A percentile compares a stretch with the other conserved stretches of the same genome.
phyloP scores from a whole-genome alignment of 495 filamentous ascomycete species.

The Podospora anserina region DNA sequence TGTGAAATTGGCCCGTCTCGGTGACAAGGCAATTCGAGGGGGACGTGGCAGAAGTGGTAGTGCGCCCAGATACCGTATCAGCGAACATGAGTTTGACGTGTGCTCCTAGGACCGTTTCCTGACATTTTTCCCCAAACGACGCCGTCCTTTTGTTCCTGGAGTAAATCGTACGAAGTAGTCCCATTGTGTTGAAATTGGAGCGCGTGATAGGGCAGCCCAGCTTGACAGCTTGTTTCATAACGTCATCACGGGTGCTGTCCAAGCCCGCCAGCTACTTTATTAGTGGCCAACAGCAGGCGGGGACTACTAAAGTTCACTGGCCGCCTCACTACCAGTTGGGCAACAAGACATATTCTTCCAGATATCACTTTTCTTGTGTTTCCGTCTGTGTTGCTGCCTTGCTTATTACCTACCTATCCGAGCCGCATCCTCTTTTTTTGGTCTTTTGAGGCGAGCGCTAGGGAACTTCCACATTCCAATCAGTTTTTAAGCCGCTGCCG shows the following conservation, averaged over 20 bases:
- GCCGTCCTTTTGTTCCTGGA: background rate
- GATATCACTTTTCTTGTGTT: background rate
- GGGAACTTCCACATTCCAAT: background rate
- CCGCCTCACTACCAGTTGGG: background rate
- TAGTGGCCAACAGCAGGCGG: background rate
- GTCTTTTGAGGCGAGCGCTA: background rate
- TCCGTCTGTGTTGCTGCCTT: background rate
- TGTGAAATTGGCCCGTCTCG: conserved; percentile 10
- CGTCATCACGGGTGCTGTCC: conserved; percentile 2
- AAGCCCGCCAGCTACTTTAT: background rate
- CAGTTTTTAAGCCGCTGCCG: background rate
- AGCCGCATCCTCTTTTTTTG: background rate
- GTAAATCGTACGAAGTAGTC: background rate
- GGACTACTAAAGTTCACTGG: background rate
- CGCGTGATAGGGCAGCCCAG: background rate
- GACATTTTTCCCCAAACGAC: background rate
- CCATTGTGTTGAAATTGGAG: background rate
- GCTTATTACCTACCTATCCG: background rate
- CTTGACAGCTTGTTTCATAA: conserved; percentile 9
- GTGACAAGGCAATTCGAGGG: conserved; percentile 5
- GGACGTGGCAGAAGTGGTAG: conserved; percentile 11
- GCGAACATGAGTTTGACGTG: conserved; percentile 11
- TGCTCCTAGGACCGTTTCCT: background rate
- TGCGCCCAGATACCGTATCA: conserved; percentile 11
- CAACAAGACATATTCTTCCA: background rate